A percentile compares a stretch with the other conserved stretches of the same genome.
Conservation (phyloP, 768 basidiomycete genomes). For the Tulasnella sp. region DNA sequence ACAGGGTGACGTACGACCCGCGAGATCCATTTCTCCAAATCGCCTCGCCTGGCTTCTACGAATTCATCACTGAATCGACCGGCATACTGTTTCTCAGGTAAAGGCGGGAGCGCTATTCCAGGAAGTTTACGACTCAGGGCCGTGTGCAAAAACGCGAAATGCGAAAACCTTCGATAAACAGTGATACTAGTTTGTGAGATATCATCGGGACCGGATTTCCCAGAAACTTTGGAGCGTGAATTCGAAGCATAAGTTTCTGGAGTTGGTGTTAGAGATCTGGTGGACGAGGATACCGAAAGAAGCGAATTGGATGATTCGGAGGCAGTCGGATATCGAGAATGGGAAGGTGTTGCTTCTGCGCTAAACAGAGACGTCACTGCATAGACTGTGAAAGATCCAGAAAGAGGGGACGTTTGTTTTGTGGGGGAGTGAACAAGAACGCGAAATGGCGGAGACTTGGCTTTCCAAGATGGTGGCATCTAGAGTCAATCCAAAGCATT, state of each 20-base stretch:
- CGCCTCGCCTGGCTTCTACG: constrained; percentile 67
- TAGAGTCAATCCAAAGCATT: constrained; percentile 4
- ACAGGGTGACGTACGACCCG: constrained; percentile 63
- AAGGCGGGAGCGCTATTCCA: constrained; percentile 62
- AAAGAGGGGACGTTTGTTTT: constrained; percentile 52
- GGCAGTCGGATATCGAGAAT: constrained; percentile 19
- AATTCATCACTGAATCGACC: constrained; percentile 71
- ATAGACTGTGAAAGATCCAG: constrained; percentile 64
- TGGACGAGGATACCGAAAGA: not conserved
- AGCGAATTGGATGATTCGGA: not conserved
- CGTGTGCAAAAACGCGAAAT: constrained; percentile 67
- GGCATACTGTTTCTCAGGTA: constrained; percentile 77
- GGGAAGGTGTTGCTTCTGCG: not conserved
- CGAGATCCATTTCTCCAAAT: constrained; percentile 65
- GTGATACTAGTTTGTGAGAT: constrained; percentile 42
- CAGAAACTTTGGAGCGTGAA: not conserved
- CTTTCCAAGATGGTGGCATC: constrained; percentile 46
- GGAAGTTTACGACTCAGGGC: constrained; percentile 55
- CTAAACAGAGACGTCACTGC: constrained; percentile 62
- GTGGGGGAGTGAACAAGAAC: constrained; percentile 69
- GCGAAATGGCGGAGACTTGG: constrained; percentile 57
- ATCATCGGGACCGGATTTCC: constrained; percentile 7
- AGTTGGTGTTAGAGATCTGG: constrained; percentile 15
- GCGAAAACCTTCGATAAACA: constrained; percentile 71
- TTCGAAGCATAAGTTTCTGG: not conserved